These are phyloP conservation scores for Cordyceps sp. DNA, from an alignment of 2,329 filamentous ascomycete species.

Conservation along the genomic window DNA sequence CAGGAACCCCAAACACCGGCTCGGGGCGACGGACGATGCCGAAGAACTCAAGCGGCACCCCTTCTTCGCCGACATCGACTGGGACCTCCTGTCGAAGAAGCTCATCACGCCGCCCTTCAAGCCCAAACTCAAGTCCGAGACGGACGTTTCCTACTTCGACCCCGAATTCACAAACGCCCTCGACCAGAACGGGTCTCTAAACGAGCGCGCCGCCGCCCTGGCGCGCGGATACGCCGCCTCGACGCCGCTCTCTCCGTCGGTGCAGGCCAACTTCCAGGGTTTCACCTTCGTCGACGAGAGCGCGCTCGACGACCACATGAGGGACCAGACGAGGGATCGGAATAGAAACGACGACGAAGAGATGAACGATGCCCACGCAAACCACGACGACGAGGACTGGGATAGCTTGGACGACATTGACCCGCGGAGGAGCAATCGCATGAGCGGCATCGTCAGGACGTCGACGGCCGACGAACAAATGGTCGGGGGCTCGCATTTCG, in stretches of 20 bases:
- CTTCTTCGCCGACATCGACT: slow-evolving; percentile 91
- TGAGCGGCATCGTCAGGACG: slow-evolving; percentile 47
- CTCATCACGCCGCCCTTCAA: slow-evolving; percentile 93
- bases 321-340: slow-evolving; percentile 28
- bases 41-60: slow-evolving; percentile 87
- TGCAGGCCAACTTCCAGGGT: slow-evolving; percentile 95
- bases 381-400: slow-evolving; percentile 35
- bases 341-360: slow-evolving; percentile 34
- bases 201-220: slow-evolving; percentile 75
- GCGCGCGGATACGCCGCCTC: slow-evolving; percentile 76
- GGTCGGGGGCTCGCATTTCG: slow-evolving; percentile 46
- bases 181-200: slow-evolving; percentile 72
- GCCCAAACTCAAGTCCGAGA: slow-evolving; percentile 88
- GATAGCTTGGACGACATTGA: slow-evolving; percentile 41
- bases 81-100: slow-evolving; percentile 77
- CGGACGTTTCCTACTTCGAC: slow-evolving; percentile 95
- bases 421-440: slow-evolving; percentile 34
- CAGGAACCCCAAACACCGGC: slow-evolving; percentile 86
- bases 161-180: slow-evolving; percentile 95
- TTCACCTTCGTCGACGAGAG: slow-evolving; percentile 99
- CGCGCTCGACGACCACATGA: slow-evolving; percentile 75
- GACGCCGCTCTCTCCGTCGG: slow-evolving; percentile 82
- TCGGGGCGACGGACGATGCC: slow-evolving; percentile 81
- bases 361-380: slow-evolving; percentile 36
- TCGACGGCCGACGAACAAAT: slow-evolving; percentile 44